Base-by-base conservation (phyloP, 768 basidiomycete genomes). In the Lentinula edodes region DNA sequence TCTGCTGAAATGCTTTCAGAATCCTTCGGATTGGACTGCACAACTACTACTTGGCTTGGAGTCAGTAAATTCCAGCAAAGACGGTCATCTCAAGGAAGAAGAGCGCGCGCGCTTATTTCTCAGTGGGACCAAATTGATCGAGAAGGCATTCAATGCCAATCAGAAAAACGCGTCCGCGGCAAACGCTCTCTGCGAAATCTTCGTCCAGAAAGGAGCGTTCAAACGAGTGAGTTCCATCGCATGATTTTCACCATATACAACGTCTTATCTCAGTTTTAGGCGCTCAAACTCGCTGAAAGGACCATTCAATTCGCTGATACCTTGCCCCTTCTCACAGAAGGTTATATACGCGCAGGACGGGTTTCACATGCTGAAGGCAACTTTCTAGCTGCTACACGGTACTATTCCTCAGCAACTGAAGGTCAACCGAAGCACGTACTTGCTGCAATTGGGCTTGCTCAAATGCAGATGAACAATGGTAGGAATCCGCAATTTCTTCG, bases 241-340 rank as follows among this genome's bases (percentile, higher is more conserved):
- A 63, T 53, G 56, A 56, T 28, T 3, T 28, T 28, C 0, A 28
- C 23, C 46, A 18, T 2, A 20, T 52, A 28, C 52, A 58, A 64
- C 54, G 61, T 48, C 57, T 18, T 20, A 58, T 18, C 34, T 50
- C 0, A 13, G 4, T 36, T 4, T 39, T 60, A 94, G 87, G 93
- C 94, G 0, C 72, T 96, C 48, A 99, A 98, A 77, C 78, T 98
- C 18, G 95, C 94, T 23, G 97, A 98, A 68, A 84, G 95, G 56
- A 90, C 95, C 0, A 87, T 98, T 43, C 95, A 98, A 70, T 97
- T 91, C 68, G 90, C 95, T 0, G 96, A 98, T 67, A 93, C 91
- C 0, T 78, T 93, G 36, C 81, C 91, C 0, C 77, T 96, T 15
- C 80, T 95, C 34, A 89, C 91, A 0, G 95, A 97, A 67, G 90